Evolutionary conservation across 2,329 filamentous ascomycete species (phyloP).

Genomic region (Xylaria sp.): DNA sequence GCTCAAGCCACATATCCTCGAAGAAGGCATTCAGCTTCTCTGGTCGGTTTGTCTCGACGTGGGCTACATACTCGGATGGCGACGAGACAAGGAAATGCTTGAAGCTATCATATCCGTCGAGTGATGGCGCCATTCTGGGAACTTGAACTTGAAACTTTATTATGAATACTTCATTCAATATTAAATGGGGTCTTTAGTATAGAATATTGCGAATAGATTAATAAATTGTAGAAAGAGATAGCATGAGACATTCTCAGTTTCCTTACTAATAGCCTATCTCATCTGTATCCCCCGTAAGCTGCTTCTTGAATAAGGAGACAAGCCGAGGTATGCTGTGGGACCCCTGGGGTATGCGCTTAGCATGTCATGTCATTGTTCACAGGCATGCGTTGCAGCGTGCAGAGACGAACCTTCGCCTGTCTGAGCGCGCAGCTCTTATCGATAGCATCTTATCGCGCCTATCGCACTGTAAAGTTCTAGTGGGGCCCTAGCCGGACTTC

Average conservation of each 20-base stretch:
- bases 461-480: conserved; percentile 24
- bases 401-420: no score
- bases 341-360: neutral
- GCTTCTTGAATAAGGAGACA: neutral
- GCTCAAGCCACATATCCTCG: conserved; percentile 84
- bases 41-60: conserved; percentile 89
- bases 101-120: conserved; percentile 53
- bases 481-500: conserved; percentile 5
- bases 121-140: conserved; percentile 29
- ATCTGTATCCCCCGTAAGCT: neutral
- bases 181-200: neutral
- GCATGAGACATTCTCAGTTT: neutral
- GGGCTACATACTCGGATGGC: conserved; percentile 76
- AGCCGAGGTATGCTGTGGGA: conserved; percentile 15
- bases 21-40: conserved; percentile 88
- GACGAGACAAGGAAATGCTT: conserved; percentile 77
- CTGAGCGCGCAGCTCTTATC: neutral
- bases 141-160: neutral
- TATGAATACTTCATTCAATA: neutral
- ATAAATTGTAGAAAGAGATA: neutral
- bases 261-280: neutral
- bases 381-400: no score
- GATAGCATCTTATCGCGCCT: conserved; percentile 6
- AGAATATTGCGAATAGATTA: neutral
- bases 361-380: no score